These are phyloP conservation scores for Adansonia rubrostipa DNA, from an alignment of 441 rosid species.

Conservation along the genomic window DNA sequence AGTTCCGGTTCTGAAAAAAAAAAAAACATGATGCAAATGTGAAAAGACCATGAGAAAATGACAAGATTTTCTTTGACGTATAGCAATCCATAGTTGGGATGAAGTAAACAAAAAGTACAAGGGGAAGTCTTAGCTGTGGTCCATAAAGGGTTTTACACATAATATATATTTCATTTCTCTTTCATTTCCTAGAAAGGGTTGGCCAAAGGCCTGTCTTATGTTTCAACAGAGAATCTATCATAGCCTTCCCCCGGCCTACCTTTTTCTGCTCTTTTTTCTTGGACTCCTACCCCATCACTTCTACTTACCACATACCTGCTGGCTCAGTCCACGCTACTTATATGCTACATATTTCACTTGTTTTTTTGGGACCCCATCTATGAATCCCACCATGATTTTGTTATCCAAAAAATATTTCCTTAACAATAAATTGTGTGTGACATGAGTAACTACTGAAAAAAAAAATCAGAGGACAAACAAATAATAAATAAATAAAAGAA, in stretches of 20 bases:
- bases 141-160: constrained; percentile 4
- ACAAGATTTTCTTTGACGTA: background rate
- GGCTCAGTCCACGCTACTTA: background rate
- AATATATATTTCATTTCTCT: constrained; percentile 31
- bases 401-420: background rate
- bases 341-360: background rate
- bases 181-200: constrained; percentile 73
- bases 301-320: constrained; percentile 19
- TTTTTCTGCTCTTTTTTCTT: constrained; percentile 22
- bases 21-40: constrained; percentile 17
- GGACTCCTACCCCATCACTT: constrained; percentile 24
- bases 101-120: background rate
- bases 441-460: background rate
- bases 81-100: background rate
- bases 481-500: background rate
- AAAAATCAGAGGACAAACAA: background rate
- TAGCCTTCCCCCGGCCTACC: constrained; percentile 16
- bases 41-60: constrained; percentile 3
- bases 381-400: background rate
- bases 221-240: constrained; percentile 43
- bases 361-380: background rate
- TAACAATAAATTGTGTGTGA: background rate
- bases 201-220: constrained; percentile 43
- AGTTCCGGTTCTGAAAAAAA: constrained; percentile 31
- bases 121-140: constrained; percentile 25